phyloP scores from a whole-genome alignment of 257 asterid species.

The Henckelia pumila region DNA sequence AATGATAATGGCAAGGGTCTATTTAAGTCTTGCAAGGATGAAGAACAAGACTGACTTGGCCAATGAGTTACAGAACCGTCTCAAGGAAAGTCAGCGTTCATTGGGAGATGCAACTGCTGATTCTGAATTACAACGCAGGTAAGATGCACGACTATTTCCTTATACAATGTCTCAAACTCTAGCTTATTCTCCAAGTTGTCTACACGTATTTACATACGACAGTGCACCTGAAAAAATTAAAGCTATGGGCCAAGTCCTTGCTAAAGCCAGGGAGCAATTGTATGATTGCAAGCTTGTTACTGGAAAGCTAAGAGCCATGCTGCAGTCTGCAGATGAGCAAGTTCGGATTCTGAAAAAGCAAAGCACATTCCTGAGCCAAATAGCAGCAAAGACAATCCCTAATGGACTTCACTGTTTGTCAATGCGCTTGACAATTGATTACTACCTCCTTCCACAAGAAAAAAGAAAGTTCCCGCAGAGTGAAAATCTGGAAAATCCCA shows the following conservation, averaged over 20 bases:
- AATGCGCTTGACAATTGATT: constrained; percentile 88
- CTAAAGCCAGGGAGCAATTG: constrained; percentile 85
- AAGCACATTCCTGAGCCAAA: constrained; percentile 94
- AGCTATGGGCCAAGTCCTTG: constrained; percentile 86
- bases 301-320: constrained; percentile 93
- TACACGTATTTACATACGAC: constrained; percentile 26
- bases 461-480: constrained; percentile 76
- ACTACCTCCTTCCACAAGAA: constrained; percentile 79
- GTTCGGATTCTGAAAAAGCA: constrained; percentile 94
- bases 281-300: constrained; percentile 93
- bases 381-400: constrained; percentile 98
- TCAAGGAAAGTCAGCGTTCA: constrained; percentile 96
- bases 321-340: constrained; percentile 97
- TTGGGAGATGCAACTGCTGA: constrained; percentile 82
- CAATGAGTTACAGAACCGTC: constrained; percentile 67
- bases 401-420: constrained; percentile 93
- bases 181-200: constrained; percentile 25
- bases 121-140: constrained; percentile 80
- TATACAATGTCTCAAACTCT: constrained; percentile 17
- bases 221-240: constrained; percentile 84
- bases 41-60: constrained; percentile 68
- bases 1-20: constrained; percentile 96
- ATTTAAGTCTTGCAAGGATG: constrained; percentile 76
- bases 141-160: constrained; percentile 20
- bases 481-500: constrained; percentile 84